Conservation (phyloP, 2,329 filamentous ascomycete species). For the Fusarium liriodendri region DNA sequence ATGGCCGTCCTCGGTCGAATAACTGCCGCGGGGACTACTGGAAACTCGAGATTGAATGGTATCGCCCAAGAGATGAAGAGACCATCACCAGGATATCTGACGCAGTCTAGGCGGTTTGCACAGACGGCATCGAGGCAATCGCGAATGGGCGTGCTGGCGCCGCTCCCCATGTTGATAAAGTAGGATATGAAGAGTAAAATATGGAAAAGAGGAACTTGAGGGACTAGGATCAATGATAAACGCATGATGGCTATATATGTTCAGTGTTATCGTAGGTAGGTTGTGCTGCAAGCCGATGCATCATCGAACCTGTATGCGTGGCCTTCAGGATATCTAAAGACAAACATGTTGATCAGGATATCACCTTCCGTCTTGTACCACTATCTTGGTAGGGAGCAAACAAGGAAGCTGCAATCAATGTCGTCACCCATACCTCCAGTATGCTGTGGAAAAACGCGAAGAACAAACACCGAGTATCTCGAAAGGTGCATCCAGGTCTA, state of each 20-base stretch:
- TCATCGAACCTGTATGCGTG: too few relatives aligned
- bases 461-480: neutral
- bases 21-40: conserved; percentile 65
- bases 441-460: neutral
- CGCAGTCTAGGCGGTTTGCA: conserved; percentile 56
- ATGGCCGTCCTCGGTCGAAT: conserved; percentile 63
- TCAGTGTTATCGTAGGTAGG: neutral
- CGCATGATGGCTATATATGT: neutral
- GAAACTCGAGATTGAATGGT: conserved; percentile 63
- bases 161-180: conserved; percentile 54
- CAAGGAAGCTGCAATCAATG: too few relatives aligned
- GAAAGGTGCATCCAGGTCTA: neutral
- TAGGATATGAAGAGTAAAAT: neutral
- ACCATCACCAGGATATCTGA: conserved; percentile 56
- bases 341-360: neutral
- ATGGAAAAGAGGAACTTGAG: neutral
- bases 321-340: neutral
- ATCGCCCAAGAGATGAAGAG: conserved; percentile 62
- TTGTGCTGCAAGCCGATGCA: neutral
- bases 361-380: neutral
- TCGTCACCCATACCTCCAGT: too few relatives aligned
- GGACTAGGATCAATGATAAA: neutral
- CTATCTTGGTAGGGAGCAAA: too few relatives aligned
- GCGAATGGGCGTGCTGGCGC: conserved; percentile 53
- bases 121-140: conserved; percentile 61